Evolutionary conservation across 2,329 filamentous ascomycete genomes (phyloP), one percentile per base, ranked within the genome.

Genomic region (Arachnomyces sp.): DNA sequence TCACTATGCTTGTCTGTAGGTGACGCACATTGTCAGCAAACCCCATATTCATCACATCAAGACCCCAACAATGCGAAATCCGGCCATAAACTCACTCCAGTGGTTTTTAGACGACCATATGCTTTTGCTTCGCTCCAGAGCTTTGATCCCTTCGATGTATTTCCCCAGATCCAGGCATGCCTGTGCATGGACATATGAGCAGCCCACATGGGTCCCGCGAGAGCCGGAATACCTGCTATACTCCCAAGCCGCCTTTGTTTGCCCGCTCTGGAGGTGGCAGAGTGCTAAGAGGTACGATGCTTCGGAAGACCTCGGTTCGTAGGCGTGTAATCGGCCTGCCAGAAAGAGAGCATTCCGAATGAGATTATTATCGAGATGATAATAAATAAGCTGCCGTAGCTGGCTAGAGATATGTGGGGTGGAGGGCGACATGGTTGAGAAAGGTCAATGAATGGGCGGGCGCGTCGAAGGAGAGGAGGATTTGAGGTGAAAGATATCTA

Each of bases 291-390:
- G 76, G 59, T 94, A 89, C 34, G 79, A 73, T 20, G 86, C 81
- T 63, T 98, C 92, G 43, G 77, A 73, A 14, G 81, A 84, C 53
- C 84, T 80, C 16, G 83, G 78, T 54, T 96, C 90, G 53, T 90
- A 84, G 37, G 87, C 89, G 46, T 80, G 75, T 14, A 95, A 76
- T 49, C 92, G 80, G 56, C 90, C 86, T 44, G 92, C 84, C 46
- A 94, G 86, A 67, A 98, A 98, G 31, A 94, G 79, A 42, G 92
- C 92, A 59, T 94, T 96, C 41, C 89, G 81, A 57, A 84, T 74
- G 29, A 89, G 79, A 56, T 88, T 82, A 59, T 94, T 94, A 70
- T 98, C 92, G 61, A 98, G 79, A 58, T 81, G 74, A 59, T 83
- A 82, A 65, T 79, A 80, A 46, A 83, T 74, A 36, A 81, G 68